Conservation (phyloP, 345 rosid genomes). For the Bretschneidera sinensis region DNA sequence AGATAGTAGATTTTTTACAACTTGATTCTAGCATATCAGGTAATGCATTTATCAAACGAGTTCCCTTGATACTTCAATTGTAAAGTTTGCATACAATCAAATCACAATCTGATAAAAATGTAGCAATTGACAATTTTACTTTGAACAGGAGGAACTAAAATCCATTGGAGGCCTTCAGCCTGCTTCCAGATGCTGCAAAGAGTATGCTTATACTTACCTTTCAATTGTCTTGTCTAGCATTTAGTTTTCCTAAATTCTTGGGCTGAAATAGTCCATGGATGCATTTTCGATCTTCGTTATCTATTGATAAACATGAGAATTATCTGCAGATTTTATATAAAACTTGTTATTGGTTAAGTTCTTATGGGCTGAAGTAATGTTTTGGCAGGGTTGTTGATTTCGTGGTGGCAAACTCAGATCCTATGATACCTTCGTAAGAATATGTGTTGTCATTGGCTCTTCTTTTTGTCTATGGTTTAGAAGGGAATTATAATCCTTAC, state of each 20-base stretch:
- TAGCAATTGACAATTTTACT: not conserved
- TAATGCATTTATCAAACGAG: too few species aligned
- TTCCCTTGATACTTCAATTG: too few species aligned
- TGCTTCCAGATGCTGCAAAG: constrained; percentile 84
- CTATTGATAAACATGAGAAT: too few species aligned
- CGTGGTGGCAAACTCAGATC: constrained; percentile 64
- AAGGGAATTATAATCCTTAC: not conserved
- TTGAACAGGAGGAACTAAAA: constrained; percentile 67
- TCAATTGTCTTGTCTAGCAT: not conserved
- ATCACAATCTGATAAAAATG: not conserved
- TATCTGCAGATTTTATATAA: too few species aligned
- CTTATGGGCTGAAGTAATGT: not conserved
- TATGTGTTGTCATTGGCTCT: constrained; percentile 1
- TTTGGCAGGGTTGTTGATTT: constrained; percentile 66
- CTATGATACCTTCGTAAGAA: constrained; percentile 61
- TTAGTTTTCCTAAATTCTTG: not conserved
- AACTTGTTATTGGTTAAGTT: too few species aligned
- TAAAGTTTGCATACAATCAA: too few species aligned
- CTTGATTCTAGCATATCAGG: too few species aligned
- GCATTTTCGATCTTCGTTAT: not conserved
- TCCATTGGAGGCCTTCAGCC: constrained; percentile 51
- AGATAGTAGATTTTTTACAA: too few species aligned
- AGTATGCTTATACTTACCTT: constrained; percentile 39
- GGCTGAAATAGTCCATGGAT: not conserved
- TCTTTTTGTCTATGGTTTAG: not conserved